These are phyloP conservation scores for Fomitopsis palustris DNA, from an alignment of 1,284 basidiomycete genomes.

Conservation along the genomic window DNA sequence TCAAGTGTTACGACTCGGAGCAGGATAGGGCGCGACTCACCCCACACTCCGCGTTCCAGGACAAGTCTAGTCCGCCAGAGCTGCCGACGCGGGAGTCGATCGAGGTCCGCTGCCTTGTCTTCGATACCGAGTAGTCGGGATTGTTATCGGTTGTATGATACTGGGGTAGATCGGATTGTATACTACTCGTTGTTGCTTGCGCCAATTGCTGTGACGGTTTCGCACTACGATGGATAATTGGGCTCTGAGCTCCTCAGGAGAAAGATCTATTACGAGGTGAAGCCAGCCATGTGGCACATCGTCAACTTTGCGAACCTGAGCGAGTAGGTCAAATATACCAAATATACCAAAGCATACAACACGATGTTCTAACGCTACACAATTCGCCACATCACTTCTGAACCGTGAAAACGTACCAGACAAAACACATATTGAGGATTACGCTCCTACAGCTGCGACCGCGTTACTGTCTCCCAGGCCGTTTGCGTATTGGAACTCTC, in stretches of 20 bases:
- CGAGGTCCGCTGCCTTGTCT: slow-evolving; percentile 37
- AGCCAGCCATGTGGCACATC: not conserved
- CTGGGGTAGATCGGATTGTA: not conserved
- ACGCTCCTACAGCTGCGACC: slow-evolving; percentile 6
- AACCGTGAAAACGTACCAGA: not conserved
- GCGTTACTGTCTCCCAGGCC: slow-evolving; percentile 33
- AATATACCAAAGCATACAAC: not conserved
- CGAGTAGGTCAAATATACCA: not conserved
- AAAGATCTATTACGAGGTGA: not conserved
- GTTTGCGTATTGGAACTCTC: slow-evolving; percentile 84
- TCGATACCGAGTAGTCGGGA: slow-evolving; percentile 22
- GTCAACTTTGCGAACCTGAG: not conserved
- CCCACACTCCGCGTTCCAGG: slow-evolving; percentile 43
- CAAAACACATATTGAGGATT: not conserved
- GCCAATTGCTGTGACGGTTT: not conserved
- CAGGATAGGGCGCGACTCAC: slow-evolving; percentile 37
- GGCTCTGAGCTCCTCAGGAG: too few relatives aligned
- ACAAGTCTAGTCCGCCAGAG: slow-evolving; percentile 33
- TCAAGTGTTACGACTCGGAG: slow-evolving; percentile 46
- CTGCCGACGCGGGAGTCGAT: slow-evolving; percentile 40
- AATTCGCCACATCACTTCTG: not conserved
- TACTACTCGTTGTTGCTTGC: not conserved
- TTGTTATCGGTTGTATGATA: not conserved
- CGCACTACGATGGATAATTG: not conserved
- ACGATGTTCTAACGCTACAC: not conserved